A percentile compares a stretch with the other conserved stretches of the same genome.
phyloP scores from a whole-genome alignment of 805 yeast species.

The Candida nitratophila region DNA sequence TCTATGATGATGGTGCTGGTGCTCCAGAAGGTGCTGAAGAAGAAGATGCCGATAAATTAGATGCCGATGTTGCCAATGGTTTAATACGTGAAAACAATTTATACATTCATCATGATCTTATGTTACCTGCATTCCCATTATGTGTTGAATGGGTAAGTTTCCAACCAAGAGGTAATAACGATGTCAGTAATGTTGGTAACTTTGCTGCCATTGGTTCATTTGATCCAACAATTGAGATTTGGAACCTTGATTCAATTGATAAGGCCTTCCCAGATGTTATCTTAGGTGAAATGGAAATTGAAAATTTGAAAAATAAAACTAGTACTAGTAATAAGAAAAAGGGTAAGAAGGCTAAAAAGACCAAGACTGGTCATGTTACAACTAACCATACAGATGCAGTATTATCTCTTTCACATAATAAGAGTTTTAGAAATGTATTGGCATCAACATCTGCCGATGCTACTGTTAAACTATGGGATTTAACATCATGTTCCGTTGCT shows the following conservation, averaged over 20 bases:
- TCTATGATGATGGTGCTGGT: slow-evolving; percentile 91
- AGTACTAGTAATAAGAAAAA: slow-evolving; percentile 29
- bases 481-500: slow-evolving; percentile 65
- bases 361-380: slow-evolving; percentile 43
- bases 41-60: slow-evolving; percentile 56
- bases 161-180: slow-evolving; percentile 45
- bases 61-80: slow-evolving; percentile 72
- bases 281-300: slow-evolving; percentile 66
- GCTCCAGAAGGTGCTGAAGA: slow-evolving; percentile 64
- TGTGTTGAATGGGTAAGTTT: slow-evolving; percentile 94
- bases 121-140: slow-evolving; percentile 95
- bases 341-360: slow-evolving; percentile 42
- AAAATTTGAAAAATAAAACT: slow-evolving; percentile 20
- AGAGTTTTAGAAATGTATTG: slow-evolving; percentile 70
- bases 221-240: slow-evolving; percentile 94
- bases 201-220: slow-evolving; percentile 96
- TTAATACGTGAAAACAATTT: slow-evolving; percentile 64
- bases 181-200: slow-evolving; percentile 56
- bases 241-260: slow-evolving; percentile 91
- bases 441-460: slow-evolving; percentile 95
- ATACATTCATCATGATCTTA: slow-evolving; percentile 92
- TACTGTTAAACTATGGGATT: slow-evolving; percentile 94
- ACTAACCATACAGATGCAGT: slow-evolving; percentile 94
- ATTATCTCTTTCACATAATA: slow-evolving; percentile 78
- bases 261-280: slow-evolving; percentile 93